Evolutionary conservation across 1,284 basidiomycete genomes (phyloP), one percentile per base, ranked within the genome.

Genomic region (Trametes hirsuta): DNA sequence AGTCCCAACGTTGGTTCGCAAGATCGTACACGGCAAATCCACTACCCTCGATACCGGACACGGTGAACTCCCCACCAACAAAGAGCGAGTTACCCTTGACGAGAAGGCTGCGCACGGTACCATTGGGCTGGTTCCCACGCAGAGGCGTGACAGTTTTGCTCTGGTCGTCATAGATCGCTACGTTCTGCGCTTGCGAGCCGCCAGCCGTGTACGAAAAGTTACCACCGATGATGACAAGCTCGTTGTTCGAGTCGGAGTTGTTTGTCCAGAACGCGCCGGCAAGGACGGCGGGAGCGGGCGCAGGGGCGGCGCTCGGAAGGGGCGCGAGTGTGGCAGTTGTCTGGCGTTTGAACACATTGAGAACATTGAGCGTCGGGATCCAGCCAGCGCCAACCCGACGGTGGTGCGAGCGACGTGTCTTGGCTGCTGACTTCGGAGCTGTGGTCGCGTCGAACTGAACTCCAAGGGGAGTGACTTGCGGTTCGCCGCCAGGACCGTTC

Each of bases 231-330:
- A 98, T 85, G 40, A 85, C 87, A 47, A 94, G 76, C 62, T 91
- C 82, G 45, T 79, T 77, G 3, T 81, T 81, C 5, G 85, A 84
- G 1, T 88, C 85, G 9, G 52, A 21, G 41, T 80, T 81, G 70
- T 97, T 97, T 15, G 86, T 90, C 93, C 93, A 98, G 79, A 96
- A 98, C 2, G 86, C 84, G 37, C 94, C 96, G 0, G 93, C 84
- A 44, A 97, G 81, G 57, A 98, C 86, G 35, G 94, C 88, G 1
- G 95, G 93, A 1, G 92, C 88, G 0, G 84, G 76, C 1, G 85
- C 80, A 1, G 85, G 74, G 30, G 82, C 78, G 0, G 80, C 62
- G 18, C 84, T 60, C 8, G 91, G 89, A 14, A 93, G 81, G 2
- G 82, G 72, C 0, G 79, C 65, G 18, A 81, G 71, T 30, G 69